These are phyloP conservation scores for Phylloporus sp. DNA, from an alignment of 768 basidiomycete genomes.

Conservation along the genomic window DNA sequence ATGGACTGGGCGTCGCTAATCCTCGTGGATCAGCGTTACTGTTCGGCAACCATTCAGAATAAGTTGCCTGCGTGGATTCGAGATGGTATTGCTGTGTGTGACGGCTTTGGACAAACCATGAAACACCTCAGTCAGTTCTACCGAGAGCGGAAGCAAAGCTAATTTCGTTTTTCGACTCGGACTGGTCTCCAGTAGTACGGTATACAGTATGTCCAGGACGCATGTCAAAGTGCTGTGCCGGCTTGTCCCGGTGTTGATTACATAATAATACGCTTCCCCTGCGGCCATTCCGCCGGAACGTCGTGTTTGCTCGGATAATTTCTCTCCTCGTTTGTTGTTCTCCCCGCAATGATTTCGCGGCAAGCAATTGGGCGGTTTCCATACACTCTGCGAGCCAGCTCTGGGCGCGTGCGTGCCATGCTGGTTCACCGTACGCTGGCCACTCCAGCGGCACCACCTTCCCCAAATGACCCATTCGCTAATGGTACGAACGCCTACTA, in stretches of 20 bases:
- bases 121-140: slow-evolving; percentile 67
- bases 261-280: slow-evolving; percentile 6
- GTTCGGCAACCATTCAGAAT: slow-evolving; percentile 54
- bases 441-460: slow-evolving; percentile 50
- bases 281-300: neutral
- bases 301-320: neutral
- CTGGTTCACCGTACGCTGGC: slow-evolving; percentile 37
- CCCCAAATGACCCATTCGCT: slow-evolving; percentile 81
- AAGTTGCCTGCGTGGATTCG: slow-evolving; percentile 95
- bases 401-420: slow-evolving; percentile 14
- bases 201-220: no score
- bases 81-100: slow-evolving; percentile 48
- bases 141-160: slow-evolving; percentile 43
- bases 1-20: slow-evolving; percentile 90
- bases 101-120: slow-evolving; percentile 68
- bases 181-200: slow-evolving; percentile 4
- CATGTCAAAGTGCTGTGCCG: slow-evolving; percentile 4
- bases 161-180: neutral
- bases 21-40: slow-evolving; percentile 81
- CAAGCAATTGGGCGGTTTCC: slow-evolving; percentile 36
- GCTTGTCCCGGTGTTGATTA: slow-evolving; percentile 15
- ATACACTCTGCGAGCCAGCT: slow-evolving; percentile 20
- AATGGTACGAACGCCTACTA: slow-evolving; percentile 96
- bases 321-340: neutral
- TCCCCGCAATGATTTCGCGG: slow-evolving; percentile 33